phyloP scores from a whole-genome alignment of 257 asterid genomes.

The Cordia subcordata region DNA sequence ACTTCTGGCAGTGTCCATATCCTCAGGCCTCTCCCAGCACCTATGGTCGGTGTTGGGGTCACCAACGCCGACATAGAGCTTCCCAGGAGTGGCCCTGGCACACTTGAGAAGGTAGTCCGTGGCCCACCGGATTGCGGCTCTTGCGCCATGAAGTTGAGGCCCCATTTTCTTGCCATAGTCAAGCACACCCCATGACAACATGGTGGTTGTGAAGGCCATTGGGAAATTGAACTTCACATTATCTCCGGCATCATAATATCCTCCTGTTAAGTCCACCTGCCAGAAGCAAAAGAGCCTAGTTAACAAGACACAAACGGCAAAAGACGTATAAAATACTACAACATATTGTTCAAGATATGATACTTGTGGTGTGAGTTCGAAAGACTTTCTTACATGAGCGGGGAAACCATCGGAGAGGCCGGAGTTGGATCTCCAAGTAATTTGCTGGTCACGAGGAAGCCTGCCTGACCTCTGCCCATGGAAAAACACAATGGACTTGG shows the following conservation, averaged over 20 bases:
- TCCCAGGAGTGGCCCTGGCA: conserved; percentile 64
- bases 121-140: conserved; percentile 77
- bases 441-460: conserved; percentile 36
- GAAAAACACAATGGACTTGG: conserved; percentile 75
- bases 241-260: conserved; percentile 92
- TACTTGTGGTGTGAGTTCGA: not conserved
- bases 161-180: conserved; percentile 71
- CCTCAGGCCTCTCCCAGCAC: conserved; percentile 94
- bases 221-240: conserved; percentile 86
- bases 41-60: conserved; percentile 75
- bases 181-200: conserved; percentile 73
- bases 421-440: conserved; percentile 63
- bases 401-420: conserved; percentile 63
- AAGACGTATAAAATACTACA: too few species aligned
- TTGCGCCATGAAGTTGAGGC: conserved; percentile 31
- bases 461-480: conserved; percentile 89
- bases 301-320: too few species aligned
- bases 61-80: conserved; percentile 80
- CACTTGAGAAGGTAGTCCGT: conserved; percentile 82
- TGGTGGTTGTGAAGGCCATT: conserved; percentile 82
- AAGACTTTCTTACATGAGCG: conserved; percentile 62
- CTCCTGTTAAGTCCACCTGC: conserved; percentile 85
- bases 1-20: conserved; percentile 66
- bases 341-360: too few species aligned
- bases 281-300: not conserved